Evolutionary conservation across 352 stramenopile genomes (phyloP), one percentile per base, ranked within the genome.

Genomic region (Phytophthora sansomeana): DNA sequence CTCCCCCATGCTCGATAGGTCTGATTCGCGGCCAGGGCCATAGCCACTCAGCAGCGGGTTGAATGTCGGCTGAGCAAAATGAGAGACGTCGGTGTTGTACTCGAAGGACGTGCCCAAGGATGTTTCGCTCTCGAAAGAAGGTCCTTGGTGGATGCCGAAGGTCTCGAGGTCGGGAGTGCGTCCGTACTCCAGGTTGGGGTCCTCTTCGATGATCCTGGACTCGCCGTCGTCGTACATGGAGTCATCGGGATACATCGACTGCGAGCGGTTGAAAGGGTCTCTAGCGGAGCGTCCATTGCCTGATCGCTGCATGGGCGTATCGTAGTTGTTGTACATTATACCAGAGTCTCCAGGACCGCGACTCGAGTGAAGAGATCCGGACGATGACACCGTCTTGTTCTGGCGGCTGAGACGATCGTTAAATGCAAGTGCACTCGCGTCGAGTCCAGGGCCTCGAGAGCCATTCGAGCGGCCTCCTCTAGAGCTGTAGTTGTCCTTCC

Each of bases 361-460:
- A 58, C 60, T 78, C 3, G 77, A 81, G 63, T 72, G 66, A 17
- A 82, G 69, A 26, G 81, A 89, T 10, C 78, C 80, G 3, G 76
- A 88, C 3, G 84, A 92, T 9, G 81, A 92, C 21, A 78, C 77
- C 0, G 84, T 92, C 52, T 90, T 85, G 38, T 89, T 83, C n/a
- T 72, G 61, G 26, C 69, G 81, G 44, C 78, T 87, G 19, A 63
- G 58, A 28, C 72, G 74, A 26, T 91, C 82, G 42, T 91, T 78
- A 51, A 91, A 92, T 28, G 64, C 78, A 21, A 92, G 77, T 0
- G 84, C 82, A 38, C 82, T 91, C 8, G 84, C 82, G 38, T 77
- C 90, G 8, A 92, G 63, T 32, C 67, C 70, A 13, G 82, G 80
- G 0, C 78, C 74, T 61, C 84, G 81, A 41, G 62, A 75, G 1